A percentile compares a stretch with the other conserved stretches of the same genome.
Conservation (phyloP, 192 early-diverging fungal species). For the Backusella parvicylindrica region DNA sequence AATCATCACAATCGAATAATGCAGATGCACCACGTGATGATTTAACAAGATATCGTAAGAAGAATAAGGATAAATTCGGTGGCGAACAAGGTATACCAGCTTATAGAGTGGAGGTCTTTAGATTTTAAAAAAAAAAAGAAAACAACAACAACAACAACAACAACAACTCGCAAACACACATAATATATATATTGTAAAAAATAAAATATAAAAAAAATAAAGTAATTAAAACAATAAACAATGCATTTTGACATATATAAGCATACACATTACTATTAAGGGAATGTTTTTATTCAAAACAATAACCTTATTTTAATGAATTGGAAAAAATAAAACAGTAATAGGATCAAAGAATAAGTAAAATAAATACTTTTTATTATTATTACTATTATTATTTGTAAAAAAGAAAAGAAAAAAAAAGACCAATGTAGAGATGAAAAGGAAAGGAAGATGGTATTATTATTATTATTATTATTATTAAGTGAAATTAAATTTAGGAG, state of each 20-base stretch:
- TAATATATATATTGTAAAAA: not conserved
- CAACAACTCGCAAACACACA: not conserved
- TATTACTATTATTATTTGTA: not conserved
- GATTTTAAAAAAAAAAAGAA: constrained; percentile 30
- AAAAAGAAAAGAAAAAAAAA: not conserved
- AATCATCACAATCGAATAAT: not conserved
- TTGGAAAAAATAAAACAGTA: not conserved
- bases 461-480: not conserved
- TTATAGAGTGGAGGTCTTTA: constrained; percentile 49
- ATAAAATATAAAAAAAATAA: not conserved
- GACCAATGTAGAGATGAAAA: not conserved
- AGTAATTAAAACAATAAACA: not conserved
- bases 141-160: too few relatives aligned
- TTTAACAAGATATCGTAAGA: constrained; percentile 21
- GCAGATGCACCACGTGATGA: constrained; percentile 15
- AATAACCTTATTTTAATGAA: not conserved
- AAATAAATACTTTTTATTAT: not conserved
- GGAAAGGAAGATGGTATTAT: not conserved
- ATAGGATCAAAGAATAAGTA: not conserved
- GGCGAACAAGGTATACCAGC: constrained; percentile 44
- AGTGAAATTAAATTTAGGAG: not conserved
- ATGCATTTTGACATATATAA: not conserved
- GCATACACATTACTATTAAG: not conserved
- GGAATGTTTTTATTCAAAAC: not conserved
- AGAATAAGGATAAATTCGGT: constrained; percentile 42